Percentiles rank a stretch among this genome's conserved stretches.
Evolutionary conservation across 768 basidiomycete genomes (phyloP).

Genomic region (Tulasnella sp.): DNA sequence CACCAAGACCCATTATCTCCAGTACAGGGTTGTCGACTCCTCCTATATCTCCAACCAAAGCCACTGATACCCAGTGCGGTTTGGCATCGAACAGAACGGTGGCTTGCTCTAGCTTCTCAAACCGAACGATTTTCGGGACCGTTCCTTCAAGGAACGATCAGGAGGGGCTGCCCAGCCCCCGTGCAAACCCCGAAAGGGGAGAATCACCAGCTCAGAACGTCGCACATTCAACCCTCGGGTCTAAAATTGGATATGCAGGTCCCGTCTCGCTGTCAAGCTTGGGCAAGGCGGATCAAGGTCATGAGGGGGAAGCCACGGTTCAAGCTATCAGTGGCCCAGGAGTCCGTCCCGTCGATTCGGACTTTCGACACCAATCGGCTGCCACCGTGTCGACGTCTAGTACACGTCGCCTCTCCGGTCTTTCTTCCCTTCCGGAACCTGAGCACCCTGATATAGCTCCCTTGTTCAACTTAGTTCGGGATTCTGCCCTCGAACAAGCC

Average conservation of each 20-base stretch:
- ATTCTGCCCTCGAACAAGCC: constrained; percentile 13
- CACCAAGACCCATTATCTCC: neutral
- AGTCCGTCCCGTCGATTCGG: neutral
- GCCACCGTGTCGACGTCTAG: neutral
- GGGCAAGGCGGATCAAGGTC: neutral
- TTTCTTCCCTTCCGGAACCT: constrained; percentile 6
- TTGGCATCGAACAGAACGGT: neutral
- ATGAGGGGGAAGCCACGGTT: no score
- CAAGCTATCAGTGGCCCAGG: neutral
- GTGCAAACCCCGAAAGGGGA: no score
- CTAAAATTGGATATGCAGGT: neutral
- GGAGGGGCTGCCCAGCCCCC: neutral
- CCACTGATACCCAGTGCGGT: neutral
- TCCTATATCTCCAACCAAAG: constrained; percentile 20
- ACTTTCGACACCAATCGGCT: neutral
- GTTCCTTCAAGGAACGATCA: neutral
- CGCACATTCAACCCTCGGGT: neutral
- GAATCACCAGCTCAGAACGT: neutral
- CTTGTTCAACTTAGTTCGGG: neutral
- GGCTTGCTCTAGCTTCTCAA: neutral
- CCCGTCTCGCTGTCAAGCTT: neutral
- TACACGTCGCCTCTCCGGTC: neutral
- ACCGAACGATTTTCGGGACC: neutral
- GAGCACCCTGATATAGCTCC: constrained; percentile 17
- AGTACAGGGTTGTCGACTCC: constrained; percentile 17